These are phyloP conservation scores for Blastobotrys persicus DNA, from an alignment of 1,139 yeast species.

Conservation along the genomic window DNA sequence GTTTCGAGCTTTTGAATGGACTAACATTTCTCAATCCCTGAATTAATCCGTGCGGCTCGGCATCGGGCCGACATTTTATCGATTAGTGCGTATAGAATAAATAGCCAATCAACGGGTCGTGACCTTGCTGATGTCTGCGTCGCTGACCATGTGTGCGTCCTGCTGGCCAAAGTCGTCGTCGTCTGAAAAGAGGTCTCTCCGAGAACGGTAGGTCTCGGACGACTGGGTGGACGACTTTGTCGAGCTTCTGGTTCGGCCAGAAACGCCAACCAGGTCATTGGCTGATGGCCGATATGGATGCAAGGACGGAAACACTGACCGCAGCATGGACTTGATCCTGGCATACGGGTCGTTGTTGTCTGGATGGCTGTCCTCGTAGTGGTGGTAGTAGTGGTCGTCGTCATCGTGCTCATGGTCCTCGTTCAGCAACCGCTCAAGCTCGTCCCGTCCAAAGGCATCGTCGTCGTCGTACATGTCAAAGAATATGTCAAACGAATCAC, in stretches of 20 bases:
- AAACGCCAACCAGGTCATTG: constrained; percentile 25
- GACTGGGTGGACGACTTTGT: constrained; percentile 29
- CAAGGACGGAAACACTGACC: constrained; percentile 20
- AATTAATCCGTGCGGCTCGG: too few species aligned
- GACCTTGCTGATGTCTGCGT: constrained; percentile 12
- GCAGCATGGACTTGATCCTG: constrained; percentile 14
- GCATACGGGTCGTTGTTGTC: constrained; percentile 4
- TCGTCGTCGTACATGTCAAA: constrained; percentile 35
- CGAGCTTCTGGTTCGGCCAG: constrained; percentile 25
- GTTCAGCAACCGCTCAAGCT: constrained; percentile 30
- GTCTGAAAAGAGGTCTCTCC: constrained; percentile 28
- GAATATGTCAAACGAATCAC: constrained; percentile 30
- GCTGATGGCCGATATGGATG: constrained; percentile 25
- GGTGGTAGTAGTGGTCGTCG: constrained; percentile 3
- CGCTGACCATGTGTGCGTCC: constrained; percentile 33
- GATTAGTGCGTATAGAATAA: neutral
- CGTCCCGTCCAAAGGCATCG: constrained; percentile 31
- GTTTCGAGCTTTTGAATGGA: too few species aligned
- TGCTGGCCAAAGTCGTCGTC: constrained; percentile 25
- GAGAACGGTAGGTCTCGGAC: constrained; percentile 30
- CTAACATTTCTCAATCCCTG: too few species aligned
- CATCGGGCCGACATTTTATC: too few species aligned
- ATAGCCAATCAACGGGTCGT: neutral
- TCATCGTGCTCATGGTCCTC: constrained; percentile 20
- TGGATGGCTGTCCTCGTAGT: neutral